Percentiles rank a stretch among this genome's conserved stretches.
These are phyloP conservation scores for Pichiaceae sp. DNA, from an alignment of 1,139 yeast species.

Conservation along the genomic window DNA sequence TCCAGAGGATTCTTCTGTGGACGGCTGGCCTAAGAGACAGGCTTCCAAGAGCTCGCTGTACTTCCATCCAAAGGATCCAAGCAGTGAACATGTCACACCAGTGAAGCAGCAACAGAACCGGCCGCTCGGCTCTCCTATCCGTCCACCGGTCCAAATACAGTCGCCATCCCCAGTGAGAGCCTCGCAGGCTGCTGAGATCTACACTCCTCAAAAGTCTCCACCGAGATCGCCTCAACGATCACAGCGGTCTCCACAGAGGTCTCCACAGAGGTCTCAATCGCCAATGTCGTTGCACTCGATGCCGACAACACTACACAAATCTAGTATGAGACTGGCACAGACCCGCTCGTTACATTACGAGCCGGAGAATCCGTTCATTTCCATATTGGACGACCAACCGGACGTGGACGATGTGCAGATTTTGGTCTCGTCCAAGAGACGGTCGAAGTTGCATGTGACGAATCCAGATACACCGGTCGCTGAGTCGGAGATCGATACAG, in stretches of 20 bases:
- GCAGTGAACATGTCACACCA: not conserved
- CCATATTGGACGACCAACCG: conserved; percentile 11
- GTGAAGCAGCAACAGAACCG: not conserved
- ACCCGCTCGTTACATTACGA: not conserved
- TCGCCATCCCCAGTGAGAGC: too few species aligned
- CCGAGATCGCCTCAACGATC: not conserved
- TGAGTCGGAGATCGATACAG: conserved; percentile 3
- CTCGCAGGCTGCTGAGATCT: not conserved
- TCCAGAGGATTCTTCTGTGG: conserved; percentile 14
- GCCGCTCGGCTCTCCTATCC: not conserved
- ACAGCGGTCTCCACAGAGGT: not conserved
- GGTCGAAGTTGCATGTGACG: conserved; percentile 52
- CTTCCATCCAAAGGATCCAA: not conserved
- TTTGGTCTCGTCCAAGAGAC: conserved; percentile 60
- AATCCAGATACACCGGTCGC: conserved; percentile 43
- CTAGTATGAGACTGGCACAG: not conserved
- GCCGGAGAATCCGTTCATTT: not conserved
- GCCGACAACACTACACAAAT: too few species aligned
- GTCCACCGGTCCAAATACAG: not conserved
- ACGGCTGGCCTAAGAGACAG: conserved; percentile 1
- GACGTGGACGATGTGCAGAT: conserved; percentile 62
- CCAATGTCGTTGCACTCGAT: not conserved
- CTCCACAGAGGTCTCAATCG: not conserved
- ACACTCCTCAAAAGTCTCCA: not conserved
- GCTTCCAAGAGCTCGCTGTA: conserved; percentile 1